Conservation (phyloP, 176 grass and related monocot genomes). For the Chrysopogon serrulatus region DNA sequence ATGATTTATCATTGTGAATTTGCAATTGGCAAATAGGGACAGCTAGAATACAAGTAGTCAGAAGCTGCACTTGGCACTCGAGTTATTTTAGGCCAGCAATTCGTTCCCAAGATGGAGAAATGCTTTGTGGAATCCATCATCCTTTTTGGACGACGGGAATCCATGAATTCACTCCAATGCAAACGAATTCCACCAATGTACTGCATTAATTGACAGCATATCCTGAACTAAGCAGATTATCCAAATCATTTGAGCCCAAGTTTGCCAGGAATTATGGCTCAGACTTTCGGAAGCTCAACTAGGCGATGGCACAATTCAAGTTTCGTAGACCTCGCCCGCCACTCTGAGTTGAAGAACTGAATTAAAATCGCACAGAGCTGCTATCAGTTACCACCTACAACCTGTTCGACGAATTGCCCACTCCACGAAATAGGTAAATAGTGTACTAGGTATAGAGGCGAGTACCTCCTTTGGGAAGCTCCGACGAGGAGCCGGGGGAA, state of each 20-base stretch:
- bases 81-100: background rate
- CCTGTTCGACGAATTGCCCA: conserved; percentile 8
- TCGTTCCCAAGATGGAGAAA: background rate
- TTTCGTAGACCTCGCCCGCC: background rate
- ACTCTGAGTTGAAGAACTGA: background rate
- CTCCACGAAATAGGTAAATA: background rate
- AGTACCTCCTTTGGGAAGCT: conserved; percentile 20
- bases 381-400: background rate
- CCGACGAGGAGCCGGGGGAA: background rate
- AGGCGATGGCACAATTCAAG: background rate
- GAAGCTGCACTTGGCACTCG: background rate
- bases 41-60: background rate
- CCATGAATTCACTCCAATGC: background rate
- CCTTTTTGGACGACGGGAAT: background rate
- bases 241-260: background rate
- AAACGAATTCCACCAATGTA: background rate
- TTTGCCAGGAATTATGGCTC: background rate
- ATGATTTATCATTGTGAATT: background rate
- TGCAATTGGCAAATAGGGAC: background rate
- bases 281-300: background rate
- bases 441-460: background rate
- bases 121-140: background rate
- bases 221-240: background rate
- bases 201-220: background rate
- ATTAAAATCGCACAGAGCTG: background rate